Conservation (phyloP, 23 red algal species). For the Agarophyton chilense region DNA sequence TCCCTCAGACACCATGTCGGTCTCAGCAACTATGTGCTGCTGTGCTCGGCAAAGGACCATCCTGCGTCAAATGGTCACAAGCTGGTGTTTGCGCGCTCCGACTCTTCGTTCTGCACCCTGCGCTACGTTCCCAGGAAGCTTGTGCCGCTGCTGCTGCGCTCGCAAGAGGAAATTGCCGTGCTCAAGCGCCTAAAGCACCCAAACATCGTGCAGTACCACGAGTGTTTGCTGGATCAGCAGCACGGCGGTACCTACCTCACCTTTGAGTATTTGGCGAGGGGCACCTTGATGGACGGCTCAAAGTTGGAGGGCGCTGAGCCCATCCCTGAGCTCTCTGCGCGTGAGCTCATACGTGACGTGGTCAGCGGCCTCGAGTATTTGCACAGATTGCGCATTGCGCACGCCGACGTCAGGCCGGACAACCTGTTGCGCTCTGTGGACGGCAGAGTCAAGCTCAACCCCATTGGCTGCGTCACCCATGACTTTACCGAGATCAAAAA, state of each 20-base stretch:
- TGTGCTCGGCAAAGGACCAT: conserved; percentile 43
- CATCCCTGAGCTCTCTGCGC: conserved; percentile 40
- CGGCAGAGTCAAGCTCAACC: conserved; percentile 83
- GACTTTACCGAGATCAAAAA: conserved; percentile 65
- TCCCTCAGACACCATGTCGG: conserved; percentile 3
- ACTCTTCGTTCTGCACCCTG: conserved; percentile 53
- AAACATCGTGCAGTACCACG: conserved; percentile 64
- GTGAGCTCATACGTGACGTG: conserved; percentile 72
- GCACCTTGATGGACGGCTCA: conserved; percentile 59
- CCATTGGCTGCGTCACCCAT: conserved; percentile 81
- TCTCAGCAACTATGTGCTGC: conserved; percentile 63
- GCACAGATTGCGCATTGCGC: conserved; percentile 85
- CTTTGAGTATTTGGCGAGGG: conserved; percentile 70
- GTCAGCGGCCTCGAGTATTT: conserved; percentile 80
- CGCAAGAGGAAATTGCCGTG: conserved; percentile 76
- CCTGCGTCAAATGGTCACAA: conserved; percentile 43
- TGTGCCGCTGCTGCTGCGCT: conserved; percentile 64
- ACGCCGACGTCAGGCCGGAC: conserved; percentile 89
- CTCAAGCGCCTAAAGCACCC: conserved; percentile 75
- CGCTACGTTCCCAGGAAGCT: conserved; percentile 48
- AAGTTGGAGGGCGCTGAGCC: conserved; percentile 51
- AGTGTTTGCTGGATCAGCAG: conserved; percentile 49
- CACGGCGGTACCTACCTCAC: conserved; percentile 64
- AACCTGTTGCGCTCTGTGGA: conserved; percentile 82
- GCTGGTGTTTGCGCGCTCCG: conserved; percentile 59